These are phyloP conservation scores for Leishmania major DNA, from an alignment of 208 protist genomes.

Conservation along the genomic window DNA sequence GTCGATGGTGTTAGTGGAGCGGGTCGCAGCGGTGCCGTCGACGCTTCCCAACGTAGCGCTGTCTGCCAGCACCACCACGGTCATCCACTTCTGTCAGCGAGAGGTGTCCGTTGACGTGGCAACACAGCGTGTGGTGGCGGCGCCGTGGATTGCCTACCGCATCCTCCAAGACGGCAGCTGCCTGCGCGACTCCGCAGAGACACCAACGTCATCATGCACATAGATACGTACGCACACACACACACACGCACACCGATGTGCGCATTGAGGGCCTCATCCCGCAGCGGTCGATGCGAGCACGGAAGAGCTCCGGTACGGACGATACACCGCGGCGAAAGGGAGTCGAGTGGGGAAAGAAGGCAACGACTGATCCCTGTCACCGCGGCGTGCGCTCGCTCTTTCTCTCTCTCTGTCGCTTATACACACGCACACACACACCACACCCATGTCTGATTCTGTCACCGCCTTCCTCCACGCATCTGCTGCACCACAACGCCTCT, in stretches of 20 bases:
- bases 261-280: not conserved
- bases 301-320: not conserved
- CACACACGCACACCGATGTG: not conserved
- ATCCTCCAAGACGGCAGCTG: conserved; percentile 16
- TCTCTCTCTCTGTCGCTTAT: not conserved
- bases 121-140: conserved; percentile 23
- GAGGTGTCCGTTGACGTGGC: conserved; percentile 12
- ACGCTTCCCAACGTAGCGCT: no score
- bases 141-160: conserved; percentile 16
- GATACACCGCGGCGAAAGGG: not conserved
- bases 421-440: not conserved
- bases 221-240: not conserved
- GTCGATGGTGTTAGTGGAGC: conserved; percentile 61
- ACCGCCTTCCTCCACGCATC: not conserved
- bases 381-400: not conserved
- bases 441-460: not conserved
- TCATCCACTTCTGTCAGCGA: conserved; percentile 55
- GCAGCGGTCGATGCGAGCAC: not conserved
- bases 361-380: not conserved
- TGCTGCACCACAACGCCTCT: not conserved
- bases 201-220: not conserved
- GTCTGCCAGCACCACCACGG: not conserved
- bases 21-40: not conserved
- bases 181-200: not conserved
- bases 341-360: not conserved